Evolutionary conservation across 2,329 filamentous ascomycete species (phyloP).

Genomic region (Cladophialophora yegresii): DNA sequence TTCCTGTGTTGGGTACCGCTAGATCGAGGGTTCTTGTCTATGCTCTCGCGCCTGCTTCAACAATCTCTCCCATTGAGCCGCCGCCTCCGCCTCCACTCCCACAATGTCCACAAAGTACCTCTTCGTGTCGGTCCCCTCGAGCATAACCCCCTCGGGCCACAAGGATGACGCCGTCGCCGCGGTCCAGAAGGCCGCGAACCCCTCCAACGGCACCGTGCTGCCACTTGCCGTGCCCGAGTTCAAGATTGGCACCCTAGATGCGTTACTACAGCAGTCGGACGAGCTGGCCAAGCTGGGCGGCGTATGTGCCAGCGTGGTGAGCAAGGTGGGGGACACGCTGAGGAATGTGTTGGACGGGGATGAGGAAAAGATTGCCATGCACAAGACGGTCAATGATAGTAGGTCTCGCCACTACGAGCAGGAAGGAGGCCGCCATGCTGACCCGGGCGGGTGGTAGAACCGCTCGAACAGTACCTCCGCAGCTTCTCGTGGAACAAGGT

Average conservation of each 20-base stretch:
- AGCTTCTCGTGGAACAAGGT: slow-evolving; percentile 96
- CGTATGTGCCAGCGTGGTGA: slow-evolving; percentile 76
- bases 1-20: neutral
- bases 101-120: slow-evolving; percentile 60
- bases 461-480: slow-evolving; percentile 89
- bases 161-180: slow-evolving; percentile 78
- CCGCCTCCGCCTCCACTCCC: neutral
- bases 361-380: slow-evolving; percentile 76
- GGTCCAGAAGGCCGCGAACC: slow-evolving; percentile 69
- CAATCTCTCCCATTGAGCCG: neutral
- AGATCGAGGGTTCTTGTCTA: neutral
- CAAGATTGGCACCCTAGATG: slow-evolving; percentile 96
- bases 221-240: slow-evolving; percentile 87
- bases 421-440: neutral
- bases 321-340: slow-evolving; percentile 85
- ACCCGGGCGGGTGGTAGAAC: slow-evolving; percentile 62
- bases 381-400: slow-evolving; percentile 96
- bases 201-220: slow-evolving; percentile 73
- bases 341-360: slow-evolving; percentile 79
- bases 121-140: slow-evolving; percentile 84
- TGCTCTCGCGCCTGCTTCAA: neutral
- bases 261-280: slow-evolving; percentile 92
- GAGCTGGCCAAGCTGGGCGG: slow-evolving; percentile 86
- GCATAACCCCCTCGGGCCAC: slow-evolving; percentile 78
- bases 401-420: slow-evolving; percentile 42